Base-by-base conservation (phyloP, 164 flowering plant species). In the Litsea cubeba region DNA sequence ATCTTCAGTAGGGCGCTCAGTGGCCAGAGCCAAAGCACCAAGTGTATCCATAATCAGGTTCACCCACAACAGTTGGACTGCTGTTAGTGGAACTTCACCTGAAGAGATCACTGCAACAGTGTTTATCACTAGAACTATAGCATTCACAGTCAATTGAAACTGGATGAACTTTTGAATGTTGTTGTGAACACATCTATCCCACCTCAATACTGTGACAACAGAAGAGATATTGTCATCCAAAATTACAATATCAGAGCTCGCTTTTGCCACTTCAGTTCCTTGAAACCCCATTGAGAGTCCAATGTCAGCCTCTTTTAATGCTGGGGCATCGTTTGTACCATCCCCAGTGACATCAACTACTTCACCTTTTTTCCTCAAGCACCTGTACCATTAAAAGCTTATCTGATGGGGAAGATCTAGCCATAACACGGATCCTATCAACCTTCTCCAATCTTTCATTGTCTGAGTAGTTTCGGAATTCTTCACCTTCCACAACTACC, bases 161-260 rank as follows among this genome's bases (percentile, higher is more conserved):
- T 88, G 92, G 46, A 88, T 87, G 79, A 88, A 90, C 35, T 90
- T 90, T 75, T 90, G 92, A 18, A 88, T 88, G 81, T 90, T 88
- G 77, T 62, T 80, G 63, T 89, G 87, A 17, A 88, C 90, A 46
- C 88, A 85, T 65, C 92, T 78, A 28, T 90, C 89, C 91, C 89
- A 87, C 71, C 71, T 80, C 60, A 86, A 58, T 23, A 87, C 89
- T 1, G 81, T 85, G 12, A 78, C 87, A 15, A 88, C 83, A 0
- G 90, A 79, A 10, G 87, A 79, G 28, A 88, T 88, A 62, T 89
- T 88, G 62, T 87, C 91, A 69, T 89, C 93, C 66, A 87, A 66
- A 12, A 89, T 87, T 66, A 89, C 80, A 15, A 89, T 87, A 69
- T 87, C 93, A 4, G 93, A 85, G 77, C 90, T 88, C 74, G 87